Conservation (phyloP, 805 yeast species). For the Kluyveromyces lactis region DNA sequence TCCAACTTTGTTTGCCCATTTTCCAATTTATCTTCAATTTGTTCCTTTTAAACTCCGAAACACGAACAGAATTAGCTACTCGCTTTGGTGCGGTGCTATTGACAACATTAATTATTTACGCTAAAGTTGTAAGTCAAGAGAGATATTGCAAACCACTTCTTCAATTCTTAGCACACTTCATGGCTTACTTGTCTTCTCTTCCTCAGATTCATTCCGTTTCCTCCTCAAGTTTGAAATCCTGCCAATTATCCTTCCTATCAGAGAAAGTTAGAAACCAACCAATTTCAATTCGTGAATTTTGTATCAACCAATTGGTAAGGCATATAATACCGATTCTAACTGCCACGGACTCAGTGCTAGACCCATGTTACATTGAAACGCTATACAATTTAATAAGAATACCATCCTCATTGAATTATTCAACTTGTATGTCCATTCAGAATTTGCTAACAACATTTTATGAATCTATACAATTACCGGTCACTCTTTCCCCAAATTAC, state of each 20-base stretch:
- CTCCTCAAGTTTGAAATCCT: background rate
- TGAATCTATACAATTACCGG: slow-evolving; percentile 3
- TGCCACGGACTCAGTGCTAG: background rate
- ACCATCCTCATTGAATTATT: slow-evolving; percentile 3
- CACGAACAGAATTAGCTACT: background rate
- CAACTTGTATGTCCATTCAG: slow-evolving; percentile 3
- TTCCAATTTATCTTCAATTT: slow-evolving; percentile 3
- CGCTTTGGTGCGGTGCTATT: slow-evolving; percentile 1
- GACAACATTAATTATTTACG: slow-evolving; percentile 1
- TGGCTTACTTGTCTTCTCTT: background rate
- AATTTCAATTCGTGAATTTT: slow-evolving; percentile 3
- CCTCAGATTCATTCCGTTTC: slow-evolving; percentile 1
- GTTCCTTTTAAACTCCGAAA: background rate
- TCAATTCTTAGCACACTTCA: slow-evolving; percentile 3
- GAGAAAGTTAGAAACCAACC: slow-evolving; percentile 2
- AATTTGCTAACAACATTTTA: slow-evolving; percentile 1
- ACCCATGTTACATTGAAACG: slow-evolving; percentile 4
- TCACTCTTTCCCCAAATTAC: background rate
- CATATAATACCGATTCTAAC: slow-evolving; percentile 2
- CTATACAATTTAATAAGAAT: slow-evolving; percentile 2
- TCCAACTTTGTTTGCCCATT: slow-evolving; percentile 2
- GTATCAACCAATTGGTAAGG: slow-evolving; percentile 2
- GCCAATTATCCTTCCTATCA: slow-evolving; percentile 1
- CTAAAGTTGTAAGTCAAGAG: slow-evolving; percentile 3
- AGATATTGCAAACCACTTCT: background rate